Conservation (phyloP, 1,139 yeast species). For the Diutina pseudorugosa region DNA sequence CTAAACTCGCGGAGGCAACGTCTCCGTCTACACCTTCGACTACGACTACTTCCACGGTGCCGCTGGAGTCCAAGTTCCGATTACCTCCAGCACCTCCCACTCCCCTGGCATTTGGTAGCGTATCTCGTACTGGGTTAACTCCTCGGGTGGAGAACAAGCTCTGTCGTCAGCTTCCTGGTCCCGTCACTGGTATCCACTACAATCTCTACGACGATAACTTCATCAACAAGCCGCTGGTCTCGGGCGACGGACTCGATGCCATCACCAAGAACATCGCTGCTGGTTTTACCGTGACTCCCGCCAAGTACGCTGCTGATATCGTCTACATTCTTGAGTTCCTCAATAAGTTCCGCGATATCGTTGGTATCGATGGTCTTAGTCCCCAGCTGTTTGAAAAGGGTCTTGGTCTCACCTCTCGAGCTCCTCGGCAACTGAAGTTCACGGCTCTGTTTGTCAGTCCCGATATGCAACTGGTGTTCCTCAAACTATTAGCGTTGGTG, state of each 20-base stretch:
- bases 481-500: neutral
- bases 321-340: slow-evolving; percentile 8
- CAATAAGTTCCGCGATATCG: slow-evolving; percentile 7
- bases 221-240: slow-evolving; percentile 10
- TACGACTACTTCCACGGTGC: neutral
- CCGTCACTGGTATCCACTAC: slow-evolving; percentile 24
- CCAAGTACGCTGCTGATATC: slow-evolving; percentile 7
- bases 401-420: slow-evolving; percentile 5
- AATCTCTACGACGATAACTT: slow-evolving; percentile 28
- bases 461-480: slow-evolving; percentile 2
- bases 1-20: neutral
- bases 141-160: slow-evolving; percentile 12
- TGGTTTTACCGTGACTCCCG: slow-evolving; percentile 7
- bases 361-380: slow-evolving; percentile 7
- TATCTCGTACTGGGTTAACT: neutral
- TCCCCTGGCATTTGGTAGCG: neutral
- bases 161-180: slow-evolving; percentile 29
- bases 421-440: neutral
- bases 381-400: slow-evolving; percentile 10
- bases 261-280: slow-evolving; percentile 11
- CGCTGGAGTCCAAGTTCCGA: neutral
- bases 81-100: neutral
- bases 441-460: neutral
- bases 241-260: slow-evolving; percentile 10
- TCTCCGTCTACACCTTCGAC: no score